These are phyloP conservation scores for Castanospermum australe DNA, from an alignment of 306 rosid species.

Conservation along the genomic window DNA sequence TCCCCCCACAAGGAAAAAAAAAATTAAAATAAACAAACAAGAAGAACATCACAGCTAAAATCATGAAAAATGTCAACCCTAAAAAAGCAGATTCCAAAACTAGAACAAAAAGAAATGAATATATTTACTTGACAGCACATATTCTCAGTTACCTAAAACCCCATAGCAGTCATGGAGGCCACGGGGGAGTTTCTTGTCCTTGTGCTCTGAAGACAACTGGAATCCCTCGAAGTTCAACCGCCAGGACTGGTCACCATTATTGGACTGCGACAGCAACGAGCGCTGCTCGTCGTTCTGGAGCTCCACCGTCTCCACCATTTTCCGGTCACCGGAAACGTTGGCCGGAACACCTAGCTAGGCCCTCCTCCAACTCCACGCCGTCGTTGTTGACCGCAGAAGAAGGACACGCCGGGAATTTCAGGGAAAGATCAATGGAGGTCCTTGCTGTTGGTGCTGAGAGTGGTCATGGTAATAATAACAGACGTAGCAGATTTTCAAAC, in stretches of 20 bases:
- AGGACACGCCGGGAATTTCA: neutral
- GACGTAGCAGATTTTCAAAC: conserved; percentile 18
- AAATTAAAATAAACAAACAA: neutral
- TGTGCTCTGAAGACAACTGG: conserved; percentile 47
- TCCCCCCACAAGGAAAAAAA: conserved; percentile 5
- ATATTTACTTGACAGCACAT: neutral
- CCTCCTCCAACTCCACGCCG: too few species aligned
- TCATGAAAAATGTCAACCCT: neutral
- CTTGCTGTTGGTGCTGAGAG: conserved; percentile 9
- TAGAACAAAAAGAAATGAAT: neutral
- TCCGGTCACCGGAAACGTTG: neutral
- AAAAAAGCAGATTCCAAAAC: conserved; percentile 11
- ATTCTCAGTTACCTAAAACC: conserved; percentile 51
- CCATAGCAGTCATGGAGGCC: conserved; percentile 83
- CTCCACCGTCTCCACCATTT: conserved; percentile 55
- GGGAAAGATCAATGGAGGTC: neutral
- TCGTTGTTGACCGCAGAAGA: neutral
- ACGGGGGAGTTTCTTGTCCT: conserved; percentile 60
- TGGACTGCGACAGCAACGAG: conserved; percentile 45
- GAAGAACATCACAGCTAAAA: neutral
- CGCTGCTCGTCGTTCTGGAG: conserved; percentile 52
- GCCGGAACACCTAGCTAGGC: too few species aligned
- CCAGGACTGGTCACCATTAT: conserved; percentile 76
- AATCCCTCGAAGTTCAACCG: conserved; percentile 80
- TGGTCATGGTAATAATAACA: neutral